A percentile compares a stretch with the other conserved stretches of the same genome.
Conservation (phyloP, 768 basidiomycete species). For the Psilocybe tampanensis region DNA sequence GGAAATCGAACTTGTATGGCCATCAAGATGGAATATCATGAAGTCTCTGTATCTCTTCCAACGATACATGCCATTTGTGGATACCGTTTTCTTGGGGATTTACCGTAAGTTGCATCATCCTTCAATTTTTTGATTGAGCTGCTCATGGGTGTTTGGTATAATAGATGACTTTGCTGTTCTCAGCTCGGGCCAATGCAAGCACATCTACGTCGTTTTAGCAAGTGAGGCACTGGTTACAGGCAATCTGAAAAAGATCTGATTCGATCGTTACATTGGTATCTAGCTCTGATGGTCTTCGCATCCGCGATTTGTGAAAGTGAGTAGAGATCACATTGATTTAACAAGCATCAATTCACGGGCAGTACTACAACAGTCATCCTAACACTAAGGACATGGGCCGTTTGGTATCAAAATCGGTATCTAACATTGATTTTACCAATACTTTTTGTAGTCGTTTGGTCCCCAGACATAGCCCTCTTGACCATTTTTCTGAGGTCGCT, state of each 20-base stretch:
- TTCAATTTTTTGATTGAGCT: not conserved
- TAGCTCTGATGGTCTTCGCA: constrained; percentile 9
- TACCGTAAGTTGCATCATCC: constrained; percentile 3
- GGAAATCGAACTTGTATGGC: constrained; percentile 23
- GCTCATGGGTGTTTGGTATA: too few relatives aligned
- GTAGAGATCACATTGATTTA: not conserved
- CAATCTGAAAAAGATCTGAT: not conserved
- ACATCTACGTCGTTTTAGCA: not conserved
- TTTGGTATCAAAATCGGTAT: constrained; percentile 18
- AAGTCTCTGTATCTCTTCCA: constrained; percentile 22
- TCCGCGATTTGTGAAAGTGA: constrained; percentile 5
- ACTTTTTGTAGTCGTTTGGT: constrained; percentile 12
- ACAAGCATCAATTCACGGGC: not conserved
- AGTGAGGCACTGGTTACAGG: not conserved
- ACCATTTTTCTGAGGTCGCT: constrained; percentile 8
- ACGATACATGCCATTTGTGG: constrained; percentile 23
- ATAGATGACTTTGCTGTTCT: not conserved
- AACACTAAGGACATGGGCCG: constrained; percentile 22
- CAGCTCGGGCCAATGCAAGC: not conserved
- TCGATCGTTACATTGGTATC: not conserved
- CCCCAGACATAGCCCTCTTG: constrained; percentile 8
- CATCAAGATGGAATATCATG: constrained; percentile 19
- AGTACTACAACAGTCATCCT: constrained; percentile 21
- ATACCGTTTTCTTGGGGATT: constrained; percentile 17
- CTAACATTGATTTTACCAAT: constrained; percentile 12